Evolutionary conservation across 176 grass and related monocot genomes (phyloP), one percentile per base, ranked within the genome.

Genomic region (Triticum urartu): DNA sequence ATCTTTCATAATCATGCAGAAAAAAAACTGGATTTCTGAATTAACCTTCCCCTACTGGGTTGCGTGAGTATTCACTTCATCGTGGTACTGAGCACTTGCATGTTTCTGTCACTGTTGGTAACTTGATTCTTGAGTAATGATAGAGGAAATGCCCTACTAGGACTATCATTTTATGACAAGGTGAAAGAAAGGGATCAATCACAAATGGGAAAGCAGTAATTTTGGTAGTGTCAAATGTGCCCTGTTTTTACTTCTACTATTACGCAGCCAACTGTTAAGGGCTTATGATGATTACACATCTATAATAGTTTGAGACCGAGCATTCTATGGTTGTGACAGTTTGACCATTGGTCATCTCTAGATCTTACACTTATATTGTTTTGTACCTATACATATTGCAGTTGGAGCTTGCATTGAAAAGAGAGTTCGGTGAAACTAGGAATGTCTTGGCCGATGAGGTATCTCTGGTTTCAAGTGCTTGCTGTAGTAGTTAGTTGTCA

Each of bases 371-470:
- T 8, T 74, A 65, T 30, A 76, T 69, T 52, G 61, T 33, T 84
- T 87, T 84, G 34, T 80, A 9, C 34, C 54, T 66, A 8, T 73
- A 69, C 56, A 33, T 87, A 75, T 73, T 86, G 75, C 84, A 98
- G 96, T 81, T 98, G 91, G 96, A 98, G 85, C 90, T 95, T 89
- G 93, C 96, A 13, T 87, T 95, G 69, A 95, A 94, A 93, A 95
- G 91, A 87, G 91, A 95, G 81, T 94, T 95, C 4, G 93, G 96
- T 56, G 93, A 98, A 83, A 70, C 84, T 67, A 71, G 52, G 85
- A 88, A 99, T 87, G 77, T 82, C 66, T 79, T 82, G 75, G 66
- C 83, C 54, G 79, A 91, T 87, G 93, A 94, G 94, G 97, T 96
- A 88, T 70, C 2, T 86, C 28, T 80, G 36, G 59, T 71, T 78